Evolutionary conservation across 257 asterid species (phyloP).

Genomic region (Knoxia roxburghii): DNA sequence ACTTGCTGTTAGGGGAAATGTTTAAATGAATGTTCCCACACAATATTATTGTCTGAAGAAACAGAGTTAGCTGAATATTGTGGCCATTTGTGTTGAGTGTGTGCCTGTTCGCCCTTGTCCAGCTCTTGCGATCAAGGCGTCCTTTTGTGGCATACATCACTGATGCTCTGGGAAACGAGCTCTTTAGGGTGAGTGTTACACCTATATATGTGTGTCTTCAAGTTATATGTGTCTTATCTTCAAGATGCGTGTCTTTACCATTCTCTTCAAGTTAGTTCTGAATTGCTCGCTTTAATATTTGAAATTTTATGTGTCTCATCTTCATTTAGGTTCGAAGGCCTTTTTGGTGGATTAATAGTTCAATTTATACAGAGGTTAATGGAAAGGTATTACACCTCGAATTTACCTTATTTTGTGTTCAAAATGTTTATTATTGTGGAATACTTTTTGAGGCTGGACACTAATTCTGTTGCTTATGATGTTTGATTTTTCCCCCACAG

Average conservation of each 20-base stretch:
- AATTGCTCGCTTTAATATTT: conserved; percentile 16
- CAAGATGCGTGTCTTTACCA: too few species aligned
- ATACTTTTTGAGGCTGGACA: not conserved
- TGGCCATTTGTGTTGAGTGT: conserved; percentile 14
- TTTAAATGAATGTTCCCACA: not conserved
- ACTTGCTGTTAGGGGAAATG: not conserved
- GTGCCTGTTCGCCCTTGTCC: conserved; percentile 25
- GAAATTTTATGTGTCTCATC: not conserved
- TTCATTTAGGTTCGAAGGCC: conserved; percentile 73
- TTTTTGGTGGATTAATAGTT: conserved; percentile 98
- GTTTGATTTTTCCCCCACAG: conserved; percentile 30
- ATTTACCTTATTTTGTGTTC: not conserved
- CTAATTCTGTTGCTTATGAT: not conserved
- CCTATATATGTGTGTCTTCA: not conserved
- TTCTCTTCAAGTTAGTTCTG: not conserved
- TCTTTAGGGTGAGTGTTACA: conserved; percentile 51
- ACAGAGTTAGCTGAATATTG: not conserved
- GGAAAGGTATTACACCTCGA: conserved; percentile 52
- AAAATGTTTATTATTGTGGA: not conserved
- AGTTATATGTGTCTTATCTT: not conserved
- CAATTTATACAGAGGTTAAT: conserved; percentile 87
- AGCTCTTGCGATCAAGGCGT: conserved; percentile 84
- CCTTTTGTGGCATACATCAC: conserved; percentile 78
- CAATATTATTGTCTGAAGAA: not conserved
- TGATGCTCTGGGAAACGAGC: conserved; percentile 76